Evolutionary conservation across 108 stramenopile species (phyloP).

Genomic region (Bacterosira constricta): DNA sequence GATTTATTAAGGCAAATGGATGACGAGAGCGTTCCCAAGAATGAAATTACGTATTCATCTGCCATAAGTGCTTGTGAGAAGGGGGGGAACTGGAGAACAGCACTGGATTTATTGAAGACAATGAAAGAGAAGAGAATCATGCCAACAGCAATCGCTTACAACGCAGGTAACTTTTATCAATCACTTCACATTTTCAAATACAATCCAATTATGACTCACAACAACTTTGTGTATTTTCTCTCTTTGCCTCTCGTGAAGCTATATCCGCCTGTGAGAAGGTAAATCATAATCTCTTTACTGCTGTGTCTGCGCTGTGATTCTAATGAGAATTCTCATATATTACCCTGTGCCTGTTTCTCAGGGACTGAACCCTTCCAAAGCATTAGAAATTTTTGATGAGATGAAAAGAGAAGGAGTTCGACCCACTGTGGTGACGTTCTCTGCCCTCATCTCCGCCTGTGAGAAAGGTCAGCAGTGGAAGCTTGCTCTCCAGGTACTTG

Average conservation of each 20-base stretch:
- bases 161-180: slow-evolving; percentile 45
- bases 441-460: slow-evolving; percentile 89
- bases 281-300: no score
- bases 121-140: slow-evolving; percentile 81
- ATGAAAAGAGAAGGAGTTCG: slow-evolving; percentile 82
- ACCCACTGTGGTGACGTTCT: slow-evolving; percentile 91
- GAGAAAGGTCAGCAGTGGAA: slow-evolving; percentile 93
- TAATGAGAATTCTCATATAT: not conserved
- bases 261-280: slow-evolving; percentile 86
- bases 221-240: not conserved
- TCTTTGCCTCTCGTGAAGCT: slow-evolving; percentile 16
- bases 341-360: not conserved
- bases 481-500: slow-evolving; percentile 82
- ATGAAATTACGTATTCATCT: slow-evolving; percentile 85
- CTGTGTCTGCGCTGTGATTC: no score
- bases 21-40: slow-evolving; percentile 67
- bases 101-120: slow-evolving; percentile 76
- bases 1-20: slow-evolving; percentile 80
- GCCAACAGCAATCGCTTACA: slow-evolving; percentile 82
- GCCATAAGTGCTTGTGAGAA: slow-evolving; percentile 90
- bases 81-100: slow-evolving; percentile 80
- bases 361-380: slow-evolving; percentile 74
- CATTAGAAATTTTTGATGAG: slow-evolving; percentile 82
- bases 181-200: not conserved
- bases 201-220: not conserved